A percentile compares a stretch with the other conserved stretches of the same genome.
phyloP scores from a whole-genome alignment of 441 rosid species.

The Gossypium lobatum region DNA sequence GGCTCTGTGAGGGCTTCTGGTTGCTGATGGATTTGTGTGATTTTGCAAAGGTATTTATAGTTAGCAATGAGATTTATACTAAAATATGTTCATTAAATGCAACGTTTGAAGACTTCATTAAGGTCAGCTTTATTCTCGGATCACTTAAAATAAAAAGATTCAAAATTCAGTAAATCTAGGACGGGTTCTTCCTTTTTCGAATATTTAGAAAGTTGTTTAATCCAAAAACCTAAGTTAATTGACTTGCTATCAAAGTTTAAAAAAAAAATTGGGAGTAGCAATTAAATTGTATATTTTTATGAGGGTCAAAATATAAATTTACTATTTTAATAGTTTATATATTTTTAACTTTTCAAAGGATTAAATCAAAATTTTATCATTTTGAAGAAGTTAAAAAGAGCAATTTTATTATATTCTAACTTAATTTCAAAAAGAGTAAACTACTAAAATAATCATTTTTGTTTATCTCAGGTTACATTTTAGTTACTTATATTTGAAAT shows the following conservation, averaged over 20 bases:
- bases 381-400: too few species aligned
- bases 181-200: background rate
- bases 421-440: too few species aligned
- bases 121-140: background rate
- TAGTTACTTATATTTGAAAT: too few species aligned
- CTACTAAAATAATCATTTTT: too few species aligned
- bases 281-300: too few species aligned
- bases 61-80: background rate
- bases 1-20: background rate
- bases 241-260: background rate
- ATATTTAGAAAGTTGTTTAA: background rate
- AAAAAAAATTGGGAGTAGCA: too few species aligned
- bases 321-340: too few species aligned
- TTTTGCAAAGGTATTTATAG: constrained; percentile 2
- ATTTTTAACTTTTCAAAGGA: too few species aligned
- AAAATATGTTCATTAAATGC: background rate
- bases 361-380: too few species aligned
- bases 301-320: too few species aligned
- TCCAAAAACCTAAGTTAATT: background rate
- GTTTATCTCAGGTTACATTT: too few species aligned
- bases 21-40: background rate
- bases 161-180: background rate
- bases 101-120: background rate
- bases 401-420: too few species aligned
- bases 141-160: background rate